Percentiles rank a stretch among this genome's conserved stretches.
Conservation (phyloP, 192 early-diverging fungal species). For the Allomyces macrogynus region DNA sequence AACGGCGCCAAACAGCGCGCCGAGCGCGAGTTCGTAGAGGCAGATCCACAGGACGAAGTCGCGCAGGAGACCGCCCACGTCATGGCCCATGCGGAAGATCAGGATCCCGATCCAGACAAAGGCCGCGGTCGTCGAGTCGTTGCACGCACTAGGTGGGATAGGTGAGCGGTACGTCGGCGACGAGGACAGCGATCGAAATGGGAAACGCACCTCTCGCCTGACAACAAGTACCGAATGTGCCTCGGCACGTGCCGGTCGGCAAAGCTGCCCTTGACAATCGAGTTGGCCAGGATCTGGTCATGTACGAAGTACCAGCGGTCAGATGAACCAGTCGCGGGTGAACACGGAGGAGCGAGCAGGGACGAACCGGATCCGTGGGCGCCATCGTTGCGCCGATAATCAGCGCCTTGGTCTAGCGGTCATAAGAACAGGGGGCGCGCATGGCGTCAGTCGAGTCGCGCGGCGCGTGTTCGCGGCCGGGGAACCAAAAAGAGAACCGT, state of each 20-base stretch:
- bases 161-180: no score
- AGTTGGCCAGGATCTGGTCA: conserved; percentile 44
- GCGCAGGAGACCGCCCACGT: no score
- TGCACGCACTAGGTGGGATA: not conserved
- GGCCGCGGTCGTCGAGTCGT: not conserved
- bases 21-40: conserved; percentile 56
- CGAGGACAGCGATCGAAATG: no score
- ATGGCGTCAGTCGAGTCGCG: no score
- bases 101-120: not conserved
- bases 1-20: conserved; percentile 43
- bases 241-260: conserved; percentile 72
- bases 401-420: conserved; percentile 39
- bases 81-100: not conserved
- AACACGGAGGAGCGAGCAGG: no score
- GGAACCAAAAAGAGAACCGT: no score
- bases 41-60: conserved; percentile 14
- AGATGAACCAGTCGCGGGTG: no score
- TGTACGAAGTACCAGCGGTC: no score
- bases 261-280: conserved; percentile 82
- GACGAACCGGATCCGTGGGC: conserved; percentile 72
- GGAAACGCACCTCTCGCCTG: conserved; percentile 36
- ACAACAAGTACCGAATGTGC: conserved; percentile 50
- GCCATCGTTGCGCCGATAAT: conserved; percentile 63
- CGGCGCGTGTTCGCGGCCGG: no score
- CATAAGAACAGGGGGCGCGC: no score